phyloP scores from a whole-genome alignment of 495 filamentous ascomycete genomes.

The Barbatosphaeria neglecta region DNA sequence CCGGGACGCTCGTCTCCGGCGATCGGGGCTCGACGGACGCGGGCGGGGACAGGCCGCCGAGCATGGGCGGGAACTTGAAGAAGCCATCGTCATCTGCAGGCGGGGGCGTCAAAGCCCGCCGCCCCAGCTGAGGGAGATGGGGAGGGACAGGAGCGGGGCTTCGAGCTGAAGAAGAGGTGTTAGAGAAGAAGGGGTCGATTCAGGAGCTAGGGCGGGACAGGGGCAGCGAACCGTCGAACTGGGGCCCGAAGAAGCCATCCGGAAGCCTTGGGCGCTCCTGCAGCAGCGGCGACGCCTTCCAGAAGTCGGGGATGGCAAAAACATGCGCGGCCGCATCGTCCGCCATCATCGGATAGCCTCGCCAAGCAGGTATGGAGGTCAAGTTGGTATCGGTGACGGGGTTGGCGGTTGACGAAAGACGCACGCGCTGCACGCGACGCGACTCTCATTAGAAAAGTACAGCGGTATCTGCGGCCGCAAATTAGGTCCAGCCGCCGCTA shows the following conservation, averaged over 20 bases:
- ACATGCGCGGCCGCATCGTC: conserved; percentile 42
- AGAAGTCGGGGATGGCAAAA: conserved; percentile 63
- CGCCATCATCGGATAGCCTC: conserved; percentile 22
- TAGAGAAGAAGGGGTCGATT: background rate
- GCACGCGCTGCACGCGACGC: background rate
- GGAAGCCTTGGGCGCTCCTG: conserved; percentile 2
- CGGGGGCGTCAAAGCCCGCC: conserved; percentile 4
- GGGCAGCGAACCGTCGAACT: background rate
- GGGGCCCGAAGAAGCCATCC: background rate
- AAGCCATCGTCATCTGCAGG: conserved; percentile 19
- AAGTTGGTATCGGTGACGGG: no score
- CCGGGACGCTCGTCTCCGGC: no score
- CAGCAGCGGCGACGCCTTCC: conserved; percentile 33
- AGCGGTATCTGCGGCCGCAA: no score
- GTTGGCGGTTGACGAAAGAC: no score
- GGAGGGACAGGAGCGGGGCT: background rate
- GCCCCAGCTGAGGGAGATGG: background rate
- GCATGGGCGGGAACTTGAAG: conserved; percentile 27
- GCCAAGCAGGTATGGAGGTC: background rate
- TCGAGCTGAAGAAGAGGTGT: background rate
- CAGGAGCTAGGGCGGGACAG: background rate
- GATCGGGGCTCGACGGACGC: conserved; percentile 8
- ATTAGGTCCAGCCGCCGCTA: no score
- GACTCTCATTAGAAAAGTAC: no score
- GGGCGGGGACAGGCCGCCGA: conserved; percentile 16